phyloP scores from a whole-genome alignment of 2,329 filamentous ascomycete genomes.

The Microascus cirrosus region DNA sequence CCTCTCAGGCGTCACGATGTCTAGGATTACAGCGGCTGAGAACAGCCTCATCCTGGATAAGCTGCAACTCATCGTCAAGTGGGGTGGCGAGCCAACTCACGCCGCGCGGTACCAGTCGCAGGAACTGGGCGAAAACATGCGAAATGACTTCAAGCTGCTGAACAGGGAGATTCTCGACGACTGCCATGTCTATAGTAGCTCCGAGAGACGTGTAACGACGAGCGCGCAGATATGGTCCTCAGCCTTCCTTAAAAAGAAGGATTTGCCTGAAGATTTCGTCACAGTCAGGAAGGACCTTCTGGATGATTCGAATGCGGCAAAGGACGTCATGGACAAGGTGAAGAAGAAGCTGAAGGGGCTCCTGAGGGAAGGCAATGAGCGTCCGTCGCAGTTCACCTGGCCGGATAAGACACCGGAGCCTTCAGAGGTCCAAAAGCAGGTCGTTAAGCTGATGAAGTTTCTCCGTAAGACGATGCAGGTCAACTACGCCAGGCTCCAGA shows the following conservation, averaged over 20 bases:
- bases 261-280: slow-evolving; percentile 77
- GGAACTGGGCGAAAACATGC: slow-evolving; percentile 90
- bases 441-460: slow-evolving; percentile 96
- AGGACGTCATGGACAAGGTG: slow-evolving; percentile 98
- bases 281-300: slow-evolving; percentile 86
- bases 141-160: slow-evolving; percentile 85
- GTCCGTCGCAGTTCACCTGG: slow-evolving; percentile 96
- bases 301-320: slow-evolving; percentile 95
- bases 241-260: slow-evolving; percentile 78
- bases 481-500: slow-evolving; percentile 76
- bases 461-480: slow-evolving; percentile 90
- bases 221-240: slow-evolving; percentile 94
- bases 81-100: slow-evolving; percentile 96
- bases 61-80: slow-evolving; percentile 94
- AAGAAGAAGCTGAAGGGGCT: slow-evolving; percentile 98
- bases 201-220: slow-evolving; percentile 85
- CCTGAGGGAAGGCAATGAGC: slow-evolving; percentile 81
- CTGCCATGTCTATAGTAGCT: slow-evolving; percentile 90
- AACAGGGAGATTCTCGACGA: slow-evolving; percentile 88
- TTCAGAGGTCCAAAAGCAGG: slow-evolving; percentile 79
- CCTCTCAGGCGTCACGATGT: slow-evolving; percentile 81
- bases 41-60: slow-evolving; percentile 92
- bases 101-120: slow-evolving; percentile 93
- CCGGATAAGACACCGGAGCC: slow-evolving; percentile 90
- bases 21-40: slow-evolving; percentile 84